A percentile compares a stretch with the other conserved stretches of the same genome.
Evolutionary conservation across 164 flowering plant species (phyloP).

Genomic region (Houttuynia cordata): DNA sequence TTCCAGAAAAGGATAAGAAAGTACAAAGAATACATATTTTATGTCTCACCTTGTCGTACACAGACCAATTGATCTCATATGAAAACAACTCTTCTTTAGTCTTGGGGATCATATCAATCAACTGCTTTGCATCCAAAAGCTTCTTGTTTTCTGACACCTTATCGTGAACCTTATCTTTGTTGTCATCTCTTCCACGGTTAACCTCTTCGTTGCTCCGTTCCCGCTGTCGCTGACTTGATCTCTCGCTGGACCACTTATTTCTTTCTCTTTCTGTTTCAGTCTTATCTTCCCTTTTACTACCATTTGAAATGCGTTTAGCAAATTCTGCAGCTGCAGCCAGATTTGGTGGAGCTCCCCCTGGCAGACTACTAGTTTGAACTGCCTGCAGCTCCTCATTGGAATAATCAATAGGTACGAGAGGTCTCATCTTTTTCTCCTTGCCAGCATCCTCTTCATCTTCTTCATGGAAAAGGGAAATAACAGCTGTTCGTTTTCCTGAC

Average conservation of each 20-base stretch:
- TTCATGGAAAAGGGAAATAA: constrained; percentile 80
- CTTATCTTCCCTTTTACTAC: constrained; percentile 55
- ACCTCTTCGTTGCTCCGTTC: constrained; percentile 46
- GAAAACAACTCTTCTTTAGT: constrained; percentile 95
- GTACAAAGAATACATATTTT: background rate
- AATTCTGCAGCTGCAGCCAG: constrained; percentile 77
- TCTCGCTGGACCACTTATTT: constrained; percentile 59
- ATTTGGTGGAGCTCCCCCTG: constrained; percentile 50
- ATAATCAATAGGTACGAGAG: constrained; percentile 94
- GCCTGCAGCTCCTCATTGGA: constrained; percentile 87
- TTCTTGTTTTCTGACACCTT: constrained; percentile 66
- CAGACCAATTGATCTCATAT: constrained; percentile 77
- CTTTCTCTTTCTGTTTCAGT: constrained; percentile 59
- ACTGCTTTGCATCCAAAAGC: constrained; percentile 94
- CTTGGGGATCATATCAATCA: constrained; percentile 96
- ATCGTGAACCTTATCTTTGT: constrained; percentile 28
- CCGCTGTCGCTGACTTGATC: constrained; percentile 53
- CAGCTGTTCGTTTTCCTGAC: constrained; percentile 87
- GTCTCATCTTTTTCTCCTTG: constrained; percentile 92
- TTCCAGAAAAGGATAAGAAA: no score
- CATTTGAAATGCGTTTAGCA: constrained; percentile 63
- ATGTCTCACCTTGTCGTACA: constrained; percentile 73
- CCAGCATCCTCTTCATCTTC: constrained; percentile 91
- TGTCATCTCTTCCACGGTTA: constrained; percentile 43
- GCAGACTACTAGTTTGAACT: constrained; percentile 32